phyloP scores from a whole-genome alignment of 331 rosid species.

The Malus hybrid region DNA sequence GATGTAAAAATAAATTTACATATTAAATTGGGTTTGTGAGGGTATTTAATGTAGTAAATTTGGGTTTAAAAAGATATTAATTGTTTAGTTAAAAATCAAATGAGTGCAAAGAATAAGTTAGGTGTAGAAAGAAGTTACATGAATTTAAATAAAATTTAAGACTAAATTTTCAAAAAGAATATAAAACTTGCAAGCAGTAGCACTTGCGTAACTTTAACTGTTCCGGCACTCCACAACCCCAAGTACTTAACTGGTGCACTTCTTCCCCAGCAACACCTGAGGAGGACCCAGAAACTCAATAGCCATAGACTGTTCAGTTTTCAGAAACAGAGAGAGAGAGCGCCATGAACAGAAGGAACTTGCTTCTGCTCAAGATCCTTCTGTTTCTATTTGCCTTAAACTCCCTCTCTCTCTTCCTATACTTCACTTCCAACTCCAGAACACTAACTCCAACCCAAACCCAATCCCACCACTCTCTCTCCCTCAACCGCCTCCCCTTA shows the following conservation, averaged over 20 bases:
- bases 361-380: constrained; percentile 32
- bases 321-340: not conserved
- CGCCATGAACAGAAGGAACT: constrained; percentile 42
- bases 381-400: constrained; percentile 55
- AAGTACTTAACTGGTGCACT: not conserved
- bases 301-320: not conserved
- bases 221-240: no score
- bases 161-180: not conserved
- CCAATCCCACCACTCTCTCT: not conserved
- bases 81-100: no score
- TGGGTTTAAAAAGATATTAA: no score
- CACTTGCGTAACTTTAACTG: not conserved
- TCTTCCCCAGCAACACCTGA: not conserved
- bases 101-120: no score
- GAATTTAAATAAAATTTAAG: no score
- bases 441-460: not conserved
- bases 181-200: not conserved
- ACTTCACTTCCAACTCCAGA: constrained; percentile 36
- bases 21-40: no score
- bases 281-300: not conserved
- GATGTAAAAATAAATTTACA: no score
- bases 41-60: no score
- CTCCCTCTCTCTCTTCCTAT: constrained; percentile 38
- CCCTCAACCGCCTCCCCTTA: constrained; percentile 14
- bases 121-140: no score